These are phyloP conservation scores for Jamesozyma hellenica DNA, from an alignment of 805 yeast species.

Conservation along the genomic window DNA sequence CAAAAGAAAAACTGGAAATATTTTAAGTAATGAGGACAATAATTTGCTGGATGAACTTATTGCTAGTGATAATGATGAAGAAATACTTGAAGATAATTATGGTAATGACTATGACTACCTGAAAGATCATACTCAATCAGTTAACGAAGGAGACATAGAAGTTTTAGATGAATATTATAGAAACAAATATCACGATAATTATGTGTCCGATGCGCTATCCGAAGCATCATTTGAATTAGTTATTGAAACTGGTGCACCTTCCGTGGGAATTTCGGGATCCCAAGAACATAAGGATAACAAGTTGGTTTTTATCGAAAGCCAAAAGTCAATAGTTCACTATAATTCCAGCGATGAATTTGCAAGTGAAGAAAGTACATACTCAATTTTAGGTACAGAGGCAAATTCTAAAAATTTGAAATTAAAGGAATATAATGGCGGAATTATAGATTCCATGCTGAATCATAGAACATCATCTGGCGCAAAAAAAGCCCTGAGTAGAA, in stretches of 20 bases:
- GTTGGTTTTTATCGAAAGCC: no score
- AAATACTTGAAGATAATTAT: neutral
- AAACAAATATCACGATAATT: slow-evolving; percentile 10
- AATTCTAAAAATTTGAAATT: slow-evolving; percentile 1
- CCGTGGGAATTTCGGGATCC: no score
- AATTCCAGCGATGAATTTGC: neutral
- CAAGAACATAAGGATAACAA: no score
- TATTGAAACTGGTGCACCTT: no score
- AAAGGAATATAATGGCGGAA: slow-evolving; percentile 6
- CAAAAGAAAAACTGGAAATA: neutral
- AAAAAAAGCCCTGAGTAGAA: no score
- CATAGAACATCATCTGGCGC: no score
- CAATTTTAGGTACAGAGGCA: neutral
- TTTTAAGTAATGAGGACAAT: slow-evolving; percentile 8
- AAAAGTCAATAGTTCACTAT: neutral
- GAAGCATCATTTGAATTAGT: neutral
- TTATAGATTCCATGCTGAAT: slow-evolving; percentile 13
- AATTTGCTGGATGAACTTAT: slow-evolving; percentile 16
- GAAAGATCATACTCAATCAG: neutral
- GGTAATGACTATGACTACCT: neutral
- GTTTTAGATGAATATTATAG: slow-evolving; percentile 11
- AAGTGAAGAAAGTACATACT: neutral
- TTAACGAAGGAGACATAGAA: neutral
- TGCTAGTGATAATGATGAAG: slow-evolving; percentile 11
- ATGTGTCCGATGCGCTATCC: slow-evolving; percentile 6